These are phyloP conservation scores for Castanea sativa DNA, from an alignment of 306 rosid species.

Conservation along the genomic window DNA sequence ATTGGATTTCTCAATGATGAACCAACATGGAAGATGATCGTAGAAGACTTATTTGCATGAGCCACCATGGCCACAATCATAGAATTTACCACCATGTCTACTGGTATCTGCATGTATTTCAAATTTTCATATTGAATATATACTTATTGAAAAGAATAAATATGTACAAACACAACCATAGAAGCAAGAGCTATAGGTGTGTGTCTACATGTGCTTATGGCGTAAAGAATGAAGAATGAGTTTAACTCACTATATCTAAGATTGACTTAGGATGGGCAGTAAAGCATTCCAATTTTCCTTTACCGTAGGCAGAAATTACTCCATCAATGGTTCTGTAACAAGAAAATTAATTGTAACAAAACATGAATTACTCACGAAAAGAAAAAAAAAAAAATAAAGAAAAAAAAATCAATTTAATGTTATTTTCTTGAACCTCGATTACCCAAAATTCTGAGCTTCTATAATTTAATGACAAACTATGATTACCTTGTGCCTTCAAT, in stretches of 20 bases:
- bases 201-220: not conserved
- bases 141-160: not conserved
- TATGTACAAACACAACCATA: not conserved
- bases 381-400: not conserved
- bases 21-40: constrained; percentile 41
- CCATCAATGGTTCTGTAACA: constrained; percentile 44
- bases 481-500: constrained; percentile 38
- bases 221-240: not conserved
- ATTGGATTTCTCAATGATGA: constrained; percentile 38
- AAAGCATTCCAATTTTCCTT: constrained; percentile 36
- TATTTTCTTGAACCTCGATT: not conserved
- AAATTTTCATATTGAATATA: not conserved
- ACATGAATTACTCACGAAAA: not conserved
- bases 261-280: constrained; percentile 28
- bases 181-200: not conserved
- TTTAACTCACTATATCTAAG: constrained; percentile 36
- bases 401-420: not conserved
- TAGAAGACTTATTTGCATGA: constrained; percentile 13
- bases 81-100: constrained; percentile 45
- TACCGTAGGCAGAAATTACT: constrained; percentile 26
- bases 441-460: not conserved
- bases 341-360: no score
- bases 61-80: constrained; percentile 32
- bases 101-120: constrained; percentile 41
- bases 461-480: not conserved